Percentiles rank a stretch among this genome's conserved stretches.
Evolutionary conservation across 2,329 filamentous ascomycete species (phyloP).

Genomic region (Alternaria infectoria): DNA sequence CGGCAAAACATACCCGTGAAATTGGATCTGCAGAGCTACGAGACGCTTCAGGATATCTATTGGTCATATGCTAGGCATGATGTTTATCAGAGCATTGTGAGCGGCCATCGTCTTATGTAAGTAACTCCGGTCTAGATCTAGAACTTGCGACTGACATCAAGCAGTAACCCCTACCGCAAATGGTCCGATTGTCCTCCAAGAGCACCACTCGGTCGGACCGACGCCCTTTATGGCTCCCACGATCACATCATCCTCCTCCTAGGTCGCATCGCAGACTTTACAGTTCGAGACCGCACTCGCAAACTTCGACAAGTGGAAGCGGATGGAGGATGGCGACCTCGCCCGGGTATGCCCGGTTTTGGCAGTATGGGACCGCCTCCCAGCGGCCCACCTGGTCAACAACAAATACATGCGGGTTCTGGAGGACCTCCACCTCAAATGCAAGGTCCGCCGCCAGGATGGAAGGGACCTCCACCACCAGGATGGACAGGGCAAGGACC

Average conservation of each 20-base stretch:
- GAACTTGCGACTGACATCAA: slow-evolving; percentile 25
- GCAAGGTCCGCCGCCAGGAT: slow-evolving; percentile 35
- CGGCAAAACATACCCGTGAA: slow-evolving; percentile 40
- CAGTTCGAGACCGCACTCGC: slow-evolving; percentile 75
- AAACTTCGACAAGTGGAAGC: slow-evolving; percentile 73
- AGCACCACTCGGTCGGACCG: slow-evolving; percentile 75
- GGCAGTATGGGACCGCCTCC: slow-evolving; percentile 47
- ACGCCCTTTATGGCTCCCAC: slow-evolving; percentile 84
- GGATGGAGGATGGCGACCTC: slow-evolving; percentile 63
- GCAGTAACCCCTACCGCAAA: slow-evolving; percentile 76
- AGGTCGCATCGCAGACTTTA: slow-evolving; percentile 79
- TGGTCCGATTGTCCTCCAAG: slow-evolving; percentile 91
- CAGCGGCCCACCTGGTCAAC: slow-evolving; percentile 26
- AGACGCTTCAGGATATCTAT: slow-evolving; percentile 82
- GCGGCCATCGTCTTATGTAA: slow-evolving; percentile 84
- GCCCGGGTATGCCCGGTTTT: slow-evolving; percentile 54
- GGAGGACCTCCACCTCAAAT: slow-evolving; percentile 35
- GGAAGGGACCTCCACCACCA: slow-evolving; percentile 21
- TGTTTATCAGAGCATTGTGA: slow-evolving; percentile 86
- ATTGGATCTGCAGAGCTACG: slow-evolving; percentile 76
- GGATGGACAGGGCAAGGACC: slow-evolving; percentile 27
- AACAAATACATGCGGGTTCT: slow-evolving; percentile 24
- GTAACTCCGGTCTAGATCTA: slow-evolving; percentile 44
- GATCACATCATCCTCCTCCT: slow-evolving; percentile 87
- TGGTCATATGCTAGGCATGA: slow-evolving; percentile 99